Evolutionary conservation across 257 asterid genomes (phyloP), one percentile per base, ranked within the genome.

Genomic region (Jacaranda copaia): DNA sequence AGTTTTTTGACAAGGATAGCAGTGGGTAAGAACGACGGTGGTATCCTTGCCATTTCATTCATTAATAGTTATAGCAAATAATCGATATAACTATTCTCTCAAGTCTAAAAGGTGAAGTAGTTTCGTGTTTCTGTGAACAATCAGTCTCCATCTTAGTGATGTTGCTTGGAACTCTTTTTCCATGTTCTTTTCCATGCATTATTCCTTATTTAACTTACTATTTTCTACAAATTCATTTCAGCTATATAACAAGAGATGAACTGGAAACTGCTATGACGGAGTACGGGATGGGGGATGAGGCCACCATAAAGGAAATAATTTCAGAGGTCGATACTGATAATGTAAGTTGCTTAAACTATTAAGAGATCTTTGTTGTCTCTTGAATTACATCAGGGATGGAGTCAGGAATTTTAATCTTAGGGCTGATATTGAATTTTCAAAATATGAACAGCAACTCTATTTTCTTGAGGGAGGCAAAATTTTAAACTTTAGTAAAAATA

Each of bases 321-420:
- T 82, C 97, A 5, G 98, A 93, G 84, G 98, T 91, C 70, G 98
- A 93, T 75, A 88, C 96, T 6, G 98, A 93, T 81, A 93, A 93
- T 76, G 97, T 93, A 82, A 88, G 98, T 81, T 60, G 39, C 4
- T 72, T 58, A 38, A 48, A 1, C 5, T 55, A 38, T 19, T 51
- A 14, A 14, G 11, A 43, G 36, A 20, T 74, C 40, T 69, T 51
- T 49, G 18, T 42, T 13, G 0, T 49, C 4, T 52, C 56, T 48
- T 36, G 68, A 55, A 45, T 65, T 20, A 51, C 15, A 35, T 52
- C 32, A 25, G 32, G 32, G 32, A 25, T 25, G 32, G 32, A 25
- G 32, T 25, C 32, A 25, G 32, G 2, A 25, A 25, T 25, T 25
- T 25, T 25, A 2, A 25, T 25, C 32, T 25, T 25, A 25, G 32